These are phyloP conservation scores for Salix udensis DNA, from an alignment of 345 rosid species.

Conservation along the genomic window DNA sequence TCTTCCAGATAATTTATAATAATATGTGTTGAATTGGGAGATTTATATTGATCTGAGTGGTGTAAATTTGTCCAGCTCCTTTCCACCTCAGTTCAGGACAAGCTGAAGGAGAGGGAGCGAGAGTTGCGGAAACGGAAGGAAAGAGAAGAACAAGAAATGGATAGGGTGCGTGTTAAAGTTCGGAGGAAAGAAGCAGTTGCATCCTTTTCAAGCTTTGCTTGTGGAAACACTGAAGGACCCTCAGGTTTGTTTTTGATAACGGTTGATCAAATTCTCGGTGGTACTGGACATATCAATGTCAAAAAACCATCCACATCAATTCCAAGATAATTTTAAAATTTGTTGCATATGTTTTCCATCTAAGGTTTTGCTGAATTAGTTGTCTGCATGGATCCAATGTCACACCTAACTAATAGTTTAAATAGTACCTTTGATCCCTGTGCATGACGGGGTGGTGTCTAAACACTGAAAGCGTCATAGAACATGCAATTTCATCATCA, in stretches of 20 bases:
- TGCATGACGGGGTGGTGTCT: not conserved
- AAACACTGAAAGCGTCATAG: not conserved
- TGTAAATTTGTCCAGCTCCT: slow-evolving; percentile 5
- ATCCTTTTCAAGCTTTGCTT: slow-evolving; percentile 92
- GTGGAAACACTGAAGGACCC: slow-evolving; percentile 91
- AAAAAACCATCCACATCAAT: not conserved
- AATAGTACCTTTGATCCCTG: not conserved
- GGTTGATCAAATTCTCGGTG: not conserved
- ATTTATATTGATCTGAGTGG: not conserved
- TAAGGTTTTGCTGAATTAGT: not conserved
- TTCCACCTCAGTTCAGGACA: slow-evolving; percentile 44
- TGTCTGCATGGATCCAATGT: not conserved
- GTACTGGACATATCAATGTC: not conserved
- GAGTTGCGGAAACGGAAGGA: slow-evolving; percentile 88
- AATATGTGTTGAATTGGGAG: not conserved
- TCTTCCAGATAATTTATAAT: not conserved
- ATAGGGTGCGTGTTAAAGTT: slow-evolving; percentile 78
- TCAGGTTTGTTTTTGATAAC: slow-evolving; percentile 49
- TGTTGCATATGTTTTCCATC: not conserved
- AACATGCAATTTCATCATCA: not conserved
- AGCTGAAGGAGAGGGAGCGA: slow-evolving; percentile 81
- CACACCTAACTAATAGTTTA: not conserved
- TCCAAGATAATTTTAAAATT: not conserved
- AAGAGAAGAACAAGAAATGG: slow-evolving; percentile 95
- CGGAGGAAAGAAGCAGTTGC: slow-evolving; percentile 84